These are phyloP conservation scores for Cymbidium sinense DNA, from an alignment of 106 monocot genomes.

Conservation along the genomic window DNA sequence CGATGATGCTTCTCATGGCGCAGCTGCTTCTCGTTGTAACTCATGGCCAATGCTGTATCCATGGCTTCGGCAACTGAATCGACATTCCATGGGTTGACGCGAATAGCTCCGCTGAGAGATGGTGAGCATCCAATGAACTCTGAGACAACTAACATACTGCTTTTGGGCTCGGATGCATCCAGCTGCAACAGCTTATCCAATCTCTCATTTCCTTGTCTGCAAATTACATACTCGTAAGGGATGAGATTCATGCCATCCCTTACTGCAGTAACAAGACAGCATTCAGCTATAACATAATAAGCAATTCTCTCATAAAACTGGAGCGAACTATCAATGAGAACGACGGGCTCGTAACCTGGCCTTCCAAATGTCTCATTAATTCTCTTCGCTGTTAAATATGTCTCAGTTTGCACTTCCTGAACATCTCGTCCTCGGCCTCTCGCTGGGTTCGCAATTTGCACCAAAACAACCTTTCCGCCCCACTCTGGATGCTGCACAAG, in stretches of 20 bases:
- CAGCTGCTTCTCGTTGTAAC: constrained; percentile 34
- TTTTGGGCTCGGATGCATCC: constrained; percentile 10
- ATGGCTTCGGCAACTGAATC: constrained; percentile 42
- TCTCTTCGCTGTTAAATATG: constrained; percentile 24
- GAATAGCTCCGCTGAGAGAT: constrained; percentile 53
- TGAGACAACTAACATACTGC: constrained; percentile 48
- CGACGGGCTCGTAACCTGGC: constrained; percentile 35
- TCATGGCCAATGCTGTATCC: constrained; percentile 22
- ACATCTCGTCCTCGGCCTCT: constrained; percentile 48
- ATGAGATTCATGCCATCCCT: constrained; percentile 75
- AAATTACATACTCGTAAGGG: constrained; percentile 57
- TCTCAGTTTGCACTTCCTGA: constrained; percentile 33
- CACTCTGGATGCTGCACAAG: constrained; percentile 23
- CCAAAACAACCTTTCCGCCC: constrained; percentile 43
- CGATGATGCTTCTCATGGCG: constrained; percentile 62
- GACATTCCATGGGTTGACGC: constrained; percentile 55
- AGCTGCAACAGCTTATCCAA: constrained; percentile 19
- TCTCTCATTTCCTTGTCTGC: constrained; percentile 63
- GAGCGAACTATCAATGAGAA: constrained; percentile 47
- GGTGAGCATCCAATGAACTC: constrained; percentile 65
- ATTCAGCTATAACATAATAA: constrained; percentile 49
- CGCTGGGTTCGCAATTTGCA: constrained; percentile 57
- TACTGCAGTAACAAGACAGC: constrained; percentile 61
- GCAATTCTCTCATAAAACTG: constrained; percentile 48
- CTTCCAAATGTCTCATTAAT: constrained; percentile 34